These are phyloP conservation scores for Rugonectria rugulosa DNA, from an alignment of 2,329 filamentous ascomycete species.

Conservation along the genomic window DNA sequence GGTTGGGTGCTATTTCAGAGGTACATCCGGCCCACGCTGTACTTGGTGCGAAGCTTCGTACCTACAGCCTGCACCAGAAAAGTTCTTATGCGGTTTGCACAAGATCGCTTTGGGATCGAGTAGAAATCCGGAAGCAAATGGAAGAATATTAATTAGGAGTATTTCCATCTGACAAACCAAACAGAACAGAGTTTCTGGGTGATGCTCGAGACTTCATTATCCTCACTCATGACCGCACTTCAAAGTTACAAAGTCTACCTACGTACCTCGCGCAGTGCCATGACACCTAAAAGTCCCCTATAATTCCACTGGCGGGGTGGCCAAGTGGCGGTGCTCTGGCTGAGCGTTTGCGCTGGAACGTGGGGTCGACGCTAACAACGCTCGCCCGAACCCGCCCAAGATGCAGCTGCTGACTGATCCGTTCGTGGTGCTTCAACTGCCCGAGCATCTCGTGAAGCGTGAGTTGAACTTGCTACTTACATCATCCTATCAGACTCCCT, in stretches of 20 bases:
- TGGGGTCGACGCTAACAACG: neutral
- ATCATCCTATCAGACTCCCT: constrained; percentile 5
- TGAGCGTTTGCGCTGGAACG: neutral
- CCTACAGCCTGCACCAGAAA: too few relatives aligned
- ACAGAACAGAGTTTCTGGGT: too few relatives aligned
- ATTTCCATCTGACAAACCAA: too few relatives aligned
- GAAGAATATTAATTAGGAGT: too few relatives aligned
- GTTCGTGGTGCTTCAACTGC: neutral
- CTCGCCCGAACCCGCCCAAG: neutral
- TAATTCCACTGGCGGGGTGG: neutral
- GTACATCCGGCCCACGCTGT: neutral
- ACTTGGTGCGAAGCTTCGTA: neutral
- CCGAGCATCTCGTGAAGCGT: constrained; percentile 3
- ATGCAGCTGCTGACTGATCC: neutral
- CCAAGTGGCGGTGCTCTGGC: constrained; percentile 5
- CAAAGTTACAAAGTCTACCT: too few relatives aligned
- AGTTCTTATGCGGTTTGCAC: too few relatives aligned
- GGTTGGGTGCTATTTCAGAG: neutral
- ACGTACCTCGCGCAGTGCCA: too few relatives aligned
- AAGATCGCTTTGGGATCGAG: too few relatives aligned
- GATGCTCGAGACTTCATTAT: too few relatives aligned
- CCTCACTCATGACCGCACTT: too few relatives aligned
- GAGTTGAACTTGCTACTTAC: neutral
- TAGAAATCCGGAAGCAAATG: too few relatives aligned
- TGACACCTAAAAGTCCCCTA: constrained; percentile 13